phyloP scores from a whole-genome alignment of 352 stramenopile genomes.

The Lagenidium sp. region DNA sequence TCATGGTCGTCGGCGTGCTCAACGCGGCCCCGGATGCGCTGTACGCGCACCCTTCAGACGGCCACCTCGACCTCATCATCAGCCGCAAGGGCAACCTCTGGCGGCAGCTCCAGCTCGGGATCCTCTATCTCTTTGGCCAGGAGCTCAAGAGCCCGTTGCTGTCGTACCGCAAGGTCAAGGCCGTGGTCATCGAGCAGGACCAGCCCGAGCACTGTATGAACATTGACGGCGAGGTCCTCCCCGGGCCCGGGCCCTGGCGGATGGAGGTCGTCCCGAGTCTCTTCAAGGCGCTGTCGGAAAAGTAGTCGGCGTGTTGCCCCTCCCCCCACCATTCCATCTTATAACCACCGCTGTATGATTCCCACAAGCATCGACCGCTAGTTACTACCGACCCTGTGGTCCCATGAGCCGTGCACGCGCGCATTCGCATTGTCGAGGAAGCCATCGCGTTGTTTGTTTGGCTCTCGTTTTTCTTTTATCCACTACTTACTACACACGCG shows the following conservation, averaged over 20 bases:
- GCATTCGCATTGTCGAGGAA: too few species aligned
- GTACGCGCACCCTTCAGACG: conserved; percentile 71
- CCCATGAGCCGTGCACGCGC: too few species aligned
- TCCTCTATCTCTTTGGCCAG: conserved; percentile 65
- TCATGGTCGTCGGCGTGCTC: conserved; percentile 60
- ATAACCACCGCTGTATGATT: too few species aligned
- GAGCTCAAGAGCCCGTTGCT: conserved; percentile 59
- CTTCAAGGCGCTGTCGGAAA: conserved; percentile 82
- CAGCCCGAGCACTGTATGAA: conserved; percentile 62
- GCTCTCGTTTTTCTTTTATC: too few species aligned
- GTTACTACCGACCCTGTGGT: too few species aligned
- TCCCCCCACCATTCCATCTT: too few species aligned
- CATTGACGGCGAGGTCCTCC: conserved; percentile 73
- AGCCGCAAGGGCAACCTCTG: conserved; percentile 52
- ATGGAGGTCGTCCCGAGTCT: conserved; percentile 82
- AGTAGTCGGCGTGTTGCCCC: too few species aligned
- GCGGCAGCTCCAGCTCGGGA: conserved; percentile 29
- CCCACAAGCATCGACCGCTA: too few species aligned
- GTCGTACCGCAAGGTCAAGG: conserved; percentile 77
- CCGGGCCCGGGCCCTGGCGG: conserved; percentile 50
- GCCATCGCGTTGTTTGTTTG: too few species aligned
- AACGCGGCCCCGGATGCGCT: conserved; percentile 62
- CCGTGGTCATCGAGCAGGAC: conserved; percentile 57
- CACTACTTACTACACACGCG: too few species aligned
- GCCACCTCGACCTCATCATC: conserved; percentile 71